Base-by-base conservation (phyloP, 176 grass and related monocot genomes). In the Lolium multiflorum region DNA sequence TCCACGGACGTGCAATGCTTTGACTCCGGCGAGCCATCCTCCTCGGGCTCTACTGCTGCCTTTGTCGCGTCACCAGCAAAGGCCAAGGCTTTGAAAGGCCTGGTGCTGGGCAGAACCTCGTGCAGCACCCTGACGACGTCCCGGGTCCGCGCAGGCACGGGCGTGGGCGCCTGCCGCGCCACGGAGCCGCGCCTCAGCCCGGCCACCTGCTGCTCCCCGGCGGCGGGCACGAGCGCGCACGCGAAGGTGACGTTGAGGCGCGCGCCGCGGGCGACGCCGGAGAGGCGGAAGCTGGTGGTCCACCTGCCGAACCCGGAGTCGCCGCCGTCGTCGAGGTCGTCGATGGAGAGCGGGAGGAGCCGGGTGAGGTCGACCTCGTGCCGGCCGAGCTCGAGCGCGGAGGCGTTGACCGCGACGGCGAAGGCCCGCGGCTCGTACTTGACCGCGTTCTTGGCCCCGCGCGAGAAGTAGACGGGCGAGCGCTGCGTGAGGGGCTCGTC, bases 351-450 rank as follows among this genome's bases (percentile, higher is more conserved):
- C 37, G 97, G 97, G 21, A 99, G 94, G 31, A 99, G 28, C 11
- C 94, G 84, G 39, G 92, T 94, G 47, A 96, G 80, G 81, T 99
- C 97, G 1, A 99, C 94, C 16, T 92, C 91, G 74, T 96, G 89
- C 5, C 72, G 83, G 18, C 97, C 97, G 41, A 99, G 94, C 63
- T 99, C 92, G 66, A 92, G 81, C 17, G 84, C 87, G 11, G 86
- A 85, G 59, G 94, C 83, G 60, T 87, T 52, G 73, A 87, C 85
- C 28, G 83, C 43, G 88, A 99, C 89, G 14, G 70, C 11, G 67
- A 99, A 99, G 37, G 88, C 84, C 11, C 97, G 87, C 0, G 97
- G 81, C 87, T 99, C 97, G 76, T 99, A 99, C 90, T 96, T 99
- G 75, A 93, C 92, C 1, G 89, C 87, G 18, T 82, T 58, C 47